Conservation (phyloP, 139 green algal species). For the Chlorella sp. region DNA sequence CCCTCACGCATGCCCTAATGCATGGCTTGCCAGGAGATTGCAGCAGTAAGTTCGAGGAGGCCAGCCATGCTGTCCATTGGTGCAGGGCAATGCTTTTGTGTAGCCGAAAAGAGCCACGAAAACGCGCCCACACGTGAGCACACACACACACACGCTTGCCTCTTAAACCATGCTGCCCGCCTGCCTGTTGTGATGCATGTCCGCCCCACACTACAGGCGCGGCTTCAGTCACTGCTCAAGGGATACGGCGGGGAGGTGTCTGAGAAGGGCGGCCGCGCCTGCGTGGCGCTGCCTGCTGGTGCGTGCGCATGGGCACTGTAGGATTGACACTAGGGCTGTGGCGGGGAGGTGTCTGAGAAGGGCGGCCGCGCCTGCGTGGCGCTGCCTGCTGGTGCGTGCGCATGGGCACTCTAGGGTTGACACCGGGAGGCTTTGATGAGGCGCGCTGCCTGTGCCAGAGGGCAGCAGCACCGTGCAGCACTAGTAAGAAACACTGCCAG, state of each 20-base stretch:
- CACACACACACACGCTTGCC: no score
- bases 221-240: constrained; percentile 55
- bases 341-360: background rate
- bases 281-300: constrained; percentile 54
- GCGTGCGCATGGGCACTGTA: background rate
- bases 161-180: no score
- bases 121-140: no score
- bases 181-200: no score
- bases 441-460: background rate
- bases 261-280: constrained; percentile 56
- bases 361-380: no score
- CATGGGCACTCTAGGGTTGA: background rate
- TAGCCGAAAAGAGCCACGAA: no score
- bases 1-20: no score
- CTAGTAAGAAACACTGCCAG: no score
- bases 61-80: background rate
- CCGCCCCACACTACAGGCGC: constrained; percentile 35
- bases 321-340: background rate
- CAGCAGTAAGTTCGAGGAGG: background rate
- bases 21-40: background rate
- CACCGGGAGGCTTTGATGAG: background rate
- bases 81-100: background rate
- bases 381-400: background rate
- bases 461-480: no score
- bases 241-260: constrained; percentile 58